Conservation (phyloP, 345 rosid species). For the Citrus glauca region DNA sequence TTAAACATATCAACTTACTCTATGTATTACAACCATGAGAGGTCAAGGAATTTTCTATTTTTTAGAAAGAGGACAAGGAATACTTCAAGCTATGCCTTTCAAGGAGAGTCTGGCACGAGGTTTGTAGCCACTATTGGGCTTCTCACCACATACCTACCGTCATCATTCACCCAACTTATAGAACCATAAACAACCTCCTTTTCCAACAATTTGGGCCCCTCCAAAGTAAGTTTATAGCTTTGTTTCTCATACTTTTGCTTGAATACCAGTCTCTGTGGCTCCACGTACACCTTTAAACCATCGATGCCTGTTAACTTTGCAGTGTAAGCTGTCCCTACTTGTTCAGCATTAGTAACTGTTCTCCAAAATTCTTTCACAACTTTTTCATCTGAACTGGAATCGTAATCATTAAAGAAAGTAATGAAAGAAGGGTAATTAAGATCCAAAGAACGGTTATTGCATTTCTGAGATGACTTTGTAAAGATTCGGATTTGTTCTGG, state of each 20-base stretch:
- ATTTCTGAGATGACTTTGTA: conserved; percentile 31
- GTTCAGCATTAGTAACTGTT: conserved; percentile 52
- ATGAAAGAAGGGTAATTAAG: conserved; percentile 59
- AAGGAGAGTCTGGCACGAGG: conserved; percentile 18
- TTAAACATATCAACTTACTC: no score
- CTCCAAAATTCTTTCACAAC: conserved; percentile 30
- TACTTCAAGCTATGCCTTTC: conserved; percentile 2
- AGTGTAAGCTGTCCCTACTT: conserved; percentile 29
- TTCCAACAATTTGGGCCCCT: conserved; percentile 38
- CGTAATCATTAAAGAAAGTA: conserved; percentile 27
- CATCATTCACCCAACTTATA: conserved; percentile 55
- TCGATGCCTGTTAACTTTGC: conserved; percentile 43
- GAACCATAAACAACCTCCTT: conserved; percentile 40
- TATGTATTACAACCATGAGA: no score
- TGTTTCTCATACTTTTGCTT: conserved; percentile 38
- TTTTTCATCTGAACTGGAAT: conserved; percentile 12
- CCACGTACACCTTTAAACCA: conserved; percentile 47
- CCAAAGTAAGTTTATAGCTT: conserved; percentile 47
- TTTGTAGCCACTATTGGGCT: conserved; percentile 55
- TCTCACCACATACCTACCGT: conserved; percentile 38
- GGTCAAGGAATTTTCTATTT: no score
- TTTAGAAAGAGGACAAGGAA: not conserved
- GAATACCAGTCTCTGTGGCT: conserved; percentile 48
- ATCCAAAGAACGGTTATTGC: conserved; percentile 35
- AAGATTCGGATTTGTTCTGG: conserved; percentile 34